These are phyloP conservation scores for Mortierella antarctica DNA, from an alignment of 192 early-diverging fungal genomes.

Conservation along the genomic window DNA sequence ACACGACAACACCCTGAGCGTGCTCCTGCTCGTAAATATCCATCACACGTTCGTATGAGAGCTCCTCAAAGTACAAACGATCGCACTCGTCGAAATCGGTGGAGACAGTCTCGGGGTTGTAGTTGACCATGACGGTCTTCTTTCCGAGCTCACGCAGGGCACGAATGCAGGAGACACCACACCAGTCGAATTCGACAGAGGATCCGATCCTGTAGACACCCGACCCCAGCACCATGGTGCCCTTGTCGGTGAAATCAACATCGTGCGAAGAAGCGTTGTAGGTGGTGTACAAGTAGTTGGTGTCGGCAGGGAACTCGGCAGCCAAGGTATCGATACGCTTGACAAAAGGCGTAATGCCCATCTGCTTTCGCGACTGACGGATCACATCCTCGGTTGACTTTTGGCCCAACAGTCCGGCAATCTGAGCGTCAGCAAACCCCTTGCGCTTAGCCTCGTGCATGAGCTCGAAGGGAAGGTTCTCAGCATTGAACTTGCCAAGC, in stretches of 20 bases:
- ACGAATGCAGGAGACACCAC: slow-evolving; percentile 83
- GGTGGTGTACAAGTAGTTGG: slow-evolving; percentile 99
- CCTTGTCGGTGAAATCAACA: slow-evolving; percentile 87
- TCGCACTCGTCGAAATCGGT: slow-evolving; percentile 99
- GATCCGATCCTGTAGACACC: slow-evolving; percentile 98
- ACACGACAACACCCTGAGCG: slow-evolving; percentile 91
- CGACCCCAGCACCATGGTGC: slow-evolving; percentile 95
- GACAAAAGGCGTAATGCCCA: slow-evolving; percentile 87
- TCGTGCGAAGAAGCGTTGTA: slow-evolving; percentile 92
- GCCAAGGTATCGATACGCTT: slow-evolving; percentile 97
- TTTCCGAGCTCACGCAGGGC: slow-evolving; percentile 82
- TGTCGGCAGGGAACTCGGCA: slow-evolving; percentile 95
- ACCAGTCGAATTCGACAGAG: slow-evolving; percentile 99
- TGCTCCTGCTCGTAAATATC: slow-evolving; percentile 94
- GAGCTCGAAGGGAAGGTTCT: slow-evolving; percentile 67
- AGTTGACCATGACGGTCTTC: slow-evolving; percentile 97
- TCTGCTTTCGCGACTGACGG: slow-evolving; percentile 73
- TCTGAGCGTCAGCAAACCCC: slow-evolving; percentile 93
- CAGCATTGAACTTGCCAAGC: slow-evolving; percentile 60
- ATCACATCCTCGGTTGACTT: slow-evolving; percentile 73
- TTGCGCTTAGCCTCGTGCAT: slow-evolving; percentile 82
- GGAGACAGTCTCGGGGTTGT: slow-evolving; percentile 98
- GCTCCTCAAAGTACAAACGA: slow-evolving; percentile 98
- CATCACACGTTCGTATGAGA: slow-evolving; percentile 92
- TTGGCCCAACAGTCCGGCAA: slow-evolving; percentile 67